These are phyloP conservation scores for Aspergillus floridensis DNA, from an alignment of 2,329 filamentous ascomycete genomes.

Conservation along the genomic window DNA sequence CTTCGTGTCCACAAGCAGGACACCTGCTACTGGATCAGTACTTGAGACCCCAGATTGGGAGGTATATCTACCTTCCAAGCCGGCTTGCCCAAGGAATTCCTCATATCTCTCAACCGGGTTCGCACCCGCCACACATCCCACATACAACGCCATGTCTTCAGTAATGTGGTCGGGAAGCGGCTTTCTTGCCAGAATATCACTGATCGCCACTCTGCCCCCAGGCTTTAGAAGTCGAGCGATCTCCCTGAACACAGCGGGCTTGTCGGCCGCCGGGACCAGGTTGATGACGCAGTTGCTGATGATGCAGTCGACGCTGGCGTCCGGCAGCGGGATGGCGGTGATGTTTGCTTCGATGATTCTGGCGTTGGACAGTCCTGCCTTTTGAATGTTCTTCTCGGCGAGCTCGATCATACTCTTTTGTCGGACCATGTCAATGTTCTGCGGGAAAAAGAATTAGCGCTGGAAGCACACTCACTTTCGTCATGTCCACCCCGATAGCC, in stretches of 20 bases:
- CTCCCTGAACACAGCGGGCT: slow-evolving; percentile 55
- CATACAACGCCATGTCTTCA: slow-evolving; percentile 53
- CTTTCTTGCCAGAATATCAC: slow-evolving; percentile 58
- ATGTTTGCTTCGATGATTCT: slow-evolving; percentile 54
- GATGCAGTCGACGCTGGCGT: slow-evolving; percentile 52
- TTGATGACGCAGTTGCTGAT: slow-evolving; percentile 66
- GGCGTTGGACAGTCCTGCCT: slow-evolving; percentile 45
- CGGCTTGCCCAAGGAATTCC: slow-evolving; percentile 49
- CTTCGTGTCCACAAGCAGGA: slow-evolving; percentile 47
- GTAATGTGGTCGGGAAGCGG: slow-evolving; percentile 50
- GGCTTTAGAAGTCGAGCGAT: slow-evolving; percentile 58
- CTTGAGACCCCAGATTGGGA: neutral
- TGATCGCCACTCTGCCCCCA: slow-evolving; percentile 58
- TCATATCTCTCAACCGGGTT: slow-evolving; percentile 54
- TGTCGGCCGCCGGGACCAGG: slow-evolving; percentile 54
- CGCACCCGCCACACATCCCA: slow-evolving; percentile 61
- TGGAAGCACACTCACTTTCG: slow-evolving; percentile 41
- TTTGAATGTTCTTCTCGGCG: slow-evolving; percentile 47
- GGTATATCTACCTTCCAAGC: slow-evolving; percentile 47
- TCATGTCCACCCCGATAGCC: slow-evolving; percentile 61
- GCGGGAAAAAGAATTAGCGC: neutral
- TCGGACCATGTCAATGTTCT: no score
- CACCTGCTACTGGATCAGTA: slow-evolving; percentile 29
- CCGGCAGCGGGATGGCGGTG: slow-evolving; percentile 48
- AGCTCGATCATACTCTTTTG: slow-evolving; percentile 53